Conservation (phyloP, 306 rosid species). For the Urtica urens region DNA sequence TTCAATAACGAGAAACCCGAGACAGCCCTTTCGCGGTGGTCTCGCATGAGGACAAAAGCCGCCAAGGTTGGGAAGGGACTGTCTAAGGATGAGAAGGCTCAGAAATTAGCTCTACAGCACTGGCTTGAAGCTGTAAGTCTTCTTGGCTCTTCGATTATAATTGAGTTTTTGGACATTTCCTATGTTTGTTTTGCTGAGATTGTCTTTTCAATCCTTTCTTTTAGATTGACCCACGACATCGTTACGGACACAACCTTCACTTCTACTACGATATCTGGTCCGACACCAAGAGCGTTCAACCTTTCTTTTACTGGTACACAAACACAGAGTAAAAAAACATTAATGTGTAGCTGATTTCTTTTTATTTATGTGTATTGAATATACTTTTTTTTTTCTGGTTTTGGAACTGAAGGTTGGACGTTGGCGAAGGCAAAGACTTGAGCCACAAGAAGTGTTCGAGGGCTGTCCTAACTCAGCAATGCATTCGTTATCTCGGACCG, state of each 20-base stretch:
- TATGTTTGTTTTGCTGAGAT: neutral
- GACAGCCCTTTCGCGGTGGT: conserved; percentile 33
- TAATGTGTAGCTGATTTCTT: neutral
- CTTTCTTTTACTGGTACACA: conserved; percentile 44
- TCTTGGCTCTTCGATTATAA: neutral
- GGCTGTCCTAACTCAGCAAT: conserved; percentile 23
- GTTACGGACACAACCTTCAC: conserved; percentile 41
- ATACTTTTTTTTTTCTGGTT: neutral
- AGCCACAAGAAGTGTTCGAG: conserved; percentile 29
- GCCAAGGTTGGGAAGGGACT: conserved; percentile 49
- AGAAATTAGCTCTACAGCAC: conserved; percentile 39
- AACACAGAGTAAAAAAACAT: neutral
- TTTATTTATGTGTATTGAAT: neutral
- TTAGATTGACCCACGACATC: conserved; percentile 48
- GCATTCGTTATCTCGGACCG: conserved; percentile 39
- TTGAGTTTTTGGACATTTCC: neutral
- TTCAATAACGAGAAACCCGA: conserved; percentile 33
- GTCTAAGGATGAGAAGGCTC: conserved; percentile 39
- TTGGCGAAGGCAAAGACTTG: conserved; percentile 38
- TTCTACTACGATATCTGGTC: conserved; percentile 33
- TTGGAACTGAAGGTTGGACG: conserved; percentile 34
- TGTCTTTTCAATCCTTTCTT: neutral
- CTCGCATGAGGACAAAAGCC: conserved; percentile 36
- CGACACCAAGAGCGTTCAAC: conserved; percentile 30
- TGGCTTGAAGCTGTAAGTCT: conserved; percentile 51